Conservation (phyloP, 345 rosid genomes). For the Viola odorata region DNA sequence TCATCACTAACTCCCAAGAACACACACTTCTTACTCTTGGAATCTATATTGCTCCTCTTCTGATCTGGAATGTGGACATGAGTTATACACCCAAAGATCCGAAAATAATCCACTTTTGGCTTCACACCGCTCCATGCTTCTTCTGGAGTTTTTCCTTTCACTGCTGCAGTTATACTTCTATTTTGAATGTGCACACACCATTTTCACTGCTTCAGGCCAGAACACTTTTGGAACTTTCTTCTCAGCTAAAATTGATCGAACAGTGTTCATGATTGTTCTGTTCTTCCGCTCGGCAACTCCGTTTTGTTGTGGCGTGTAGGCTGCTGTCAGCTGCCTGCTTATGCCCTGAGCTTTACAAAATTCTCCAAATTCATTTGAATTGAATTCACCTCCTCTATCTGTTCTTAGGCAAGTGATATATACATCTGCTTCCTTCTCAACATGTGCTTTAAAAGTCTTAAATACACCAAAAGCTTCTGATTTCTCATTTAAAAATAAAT, state of each 20-base stretch:
- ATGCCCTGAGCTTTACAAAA: neutral
- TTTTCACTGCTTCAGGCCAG: too few species aligned
- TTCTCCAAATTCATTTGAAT: neutral
- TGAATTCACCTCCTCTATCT: neutral
- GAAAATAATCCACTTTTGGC: neutral
- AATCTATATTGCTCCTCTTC: neutral
- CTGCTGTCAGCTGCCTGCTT: neutral
- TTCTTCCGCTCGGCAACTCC: neutral
- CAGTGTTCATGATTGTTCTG: neutral
- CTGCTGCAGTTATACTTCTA: neutral
- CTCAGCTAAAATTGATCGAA: neutral
- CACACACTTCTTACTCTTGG: neutral
- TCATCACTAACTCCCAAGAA: neutral
- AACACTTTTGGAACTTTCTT: neutral
- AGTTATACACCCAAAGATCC: neutral
- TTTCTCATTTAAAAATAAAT: constrained; percentile 1
- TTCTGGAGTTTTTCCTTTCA: neutral
- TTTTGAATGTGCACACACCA: neutral
- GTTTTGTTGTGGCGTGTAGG: too few species aligned
- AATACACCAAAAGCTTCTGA: constrained; percentile 3
- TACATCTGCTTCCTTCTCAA: constrained; percentile 2
- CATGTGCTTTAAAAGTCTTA: neutral
- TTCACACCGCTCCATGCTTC: neutral
- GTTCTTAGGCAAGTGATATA: neutral
- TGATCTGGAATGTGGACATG: neutral